Evolutionary conservation across 768 basidiomycete species (phyloP), one percentile per base, ranked within the genome.

Genomic region (Melanogaster broomeanus): DNA sequence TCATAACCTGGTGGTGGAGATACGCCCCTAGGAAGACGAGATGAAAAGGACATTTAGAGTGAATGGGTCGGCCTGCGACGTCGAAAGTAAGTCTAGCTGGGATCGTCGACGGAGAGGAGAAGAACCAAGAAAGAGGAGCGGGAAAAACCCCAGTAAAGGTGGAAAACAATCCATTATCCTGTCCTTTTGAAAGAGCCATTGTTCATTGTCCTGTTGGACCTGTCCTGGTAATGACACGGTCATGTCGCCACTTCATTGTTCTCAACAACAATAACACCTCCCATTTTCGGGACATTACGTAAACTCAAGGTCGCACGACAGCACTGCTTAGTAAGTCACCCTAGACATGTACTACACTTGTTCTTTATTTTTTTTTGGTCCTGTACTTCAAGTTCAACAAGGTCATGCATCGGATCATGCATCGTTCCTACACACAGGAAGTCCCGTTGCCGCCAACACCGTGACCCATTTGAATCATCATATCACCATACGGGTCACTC

Each of bases 1-100:
- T 81, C 82, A 73, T 85, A 83, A 62, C 73, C 74, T 44, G 83
- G 80, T 28, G 84, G 80, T 27, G 82, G 80, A 3, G 74, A 64
- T 53, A 58, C 60, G 50, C 61, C 61, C 53, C 63, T 64, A 50
- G 63, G 50, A 46, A 60, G 58, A 42, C 57, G 53, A 48, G 67
- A 45, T 48, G 73, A 60, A 35, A 58, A 34, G 42, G 61, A 57
- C 69, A 67, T 73, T 69, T 48, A 18, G 44, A 38, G 55, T n/a
- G 45, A 47, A 50, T 44, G 51, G 52, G 72, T 72, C 72, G 71
- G 46, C 71, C 71, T 61, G 71, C 71, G 71, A 73, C 72, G 66
- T 61, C 48, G 57, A 55, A 41, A 43, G 43, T 49, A 44, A 51
- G 42, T 39, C 22, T 45, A 39, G 40, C 41, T 18, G 54, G 51